Percentiles rank a stretch among this genome's conserved stretches.
Evolutionary conservation across 2,329 filamentous ascomycete genomes (phyloP).

Genomic region (Nemania abortiva): DNA sequence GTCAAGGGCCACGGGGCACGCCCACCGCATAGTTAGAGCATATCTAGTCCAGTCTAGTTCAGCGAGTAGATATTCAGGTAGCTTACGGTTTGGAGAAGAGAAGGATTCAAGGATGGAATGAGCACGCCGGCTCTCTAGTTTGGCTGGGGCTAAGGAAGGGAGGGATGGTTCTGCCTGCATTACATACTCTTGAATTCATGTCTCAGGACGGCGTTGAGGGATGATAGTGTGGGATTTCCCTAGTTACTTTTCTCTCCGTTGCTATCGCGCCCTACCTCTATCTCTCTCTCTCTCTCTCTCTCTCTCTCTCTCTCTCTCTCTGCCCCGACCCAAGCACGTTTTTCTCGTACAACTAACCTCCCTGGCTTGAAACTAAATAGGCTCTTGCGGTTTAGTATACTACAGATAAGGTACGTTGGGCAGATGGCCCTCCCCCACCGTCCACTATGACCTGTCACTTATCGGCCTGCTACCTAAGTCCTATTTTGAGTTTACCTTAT

Average conservation of each 20-base stretch:
- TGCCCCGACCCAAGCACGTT: background rate
- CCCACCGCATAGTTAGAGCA: slow-evolving; percentile 3
- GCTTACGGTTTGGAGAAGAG: background rate
- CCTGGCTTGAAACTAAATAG: background rate
- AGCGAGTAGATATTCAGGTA: slow-evolving; percentile 17
- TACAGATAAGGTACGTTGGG: slow-evolving; percentile 8
- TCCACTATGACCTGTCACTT: background rate
- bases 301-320: background rate
- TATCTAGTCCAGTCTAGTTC: slow-evolving; percentile 16
- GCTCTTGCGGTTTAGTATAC: slow-evolving; percentile 1
- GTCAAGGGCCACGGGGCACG: background rate
- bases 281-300: too few relatives aligned
- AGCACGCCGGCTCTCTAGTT: background rate
- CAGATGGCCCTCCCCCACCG: background rate
- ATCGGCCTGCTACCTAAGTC: background rate
- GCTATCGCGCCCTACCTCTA: background rate
- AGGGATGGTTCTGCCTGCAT: slow-evolving; percentile 5
- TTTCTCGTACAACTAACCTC: slow-evolving; percentile 8
- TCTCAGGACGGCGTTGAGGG: slow-evolving; percentile 30
- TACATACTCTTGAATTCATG: slow-evolving; percentile 33
- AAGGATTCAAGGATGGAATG: background rate
- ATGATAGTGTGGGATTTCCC: slow-evolving; percentile 13
- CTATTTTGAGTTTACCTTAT: background rate
- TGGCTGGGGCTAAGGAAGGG: background rate
- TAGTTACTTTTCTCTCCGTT: slow-evolving; percentile 5